Evolutionary conservation across 345 rosid genomes (phyloP), one percentile per base, ranked within the genome.

Genomic region (Streptanthus diversifolius): DNA sequence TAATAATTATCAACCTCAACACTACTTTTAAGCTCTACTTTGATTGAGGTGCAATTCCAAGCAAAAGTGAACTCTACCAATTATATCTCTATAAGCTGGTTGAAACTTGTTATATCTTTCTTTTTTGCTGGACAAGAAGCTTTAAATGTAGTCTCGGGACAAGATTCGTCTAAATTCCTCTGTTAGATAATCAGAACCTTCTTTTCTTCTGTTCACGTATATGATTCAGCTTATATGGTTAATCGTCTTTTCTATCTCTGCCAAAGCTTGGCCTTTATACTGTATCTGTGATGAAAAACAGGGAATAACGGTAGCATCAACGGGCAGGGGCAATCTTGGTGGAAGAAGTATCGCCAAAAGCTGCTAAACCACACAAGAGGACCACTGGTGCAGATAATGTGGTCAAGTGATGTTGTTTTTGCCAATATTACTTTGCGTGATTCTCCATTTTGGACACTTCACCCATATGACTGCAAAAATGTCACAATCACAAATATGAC

Each of bases 391-490:
- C 96, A 91, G 82, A 89, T 91, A 17, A 86, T 91, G 97, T 87
- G 87, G 91, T 91, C 97, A 29, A 85, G 84, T 67, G 91, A 91
- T 72, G 79, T 91, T 75, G 68, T 87, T 58, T 82, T 91, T 56
- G 82, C 89, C 24, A 89, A 89, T 39, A 86, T 91, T 56, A 91
- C 96, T 41, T 75, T 91, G 71, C 93, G 83, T 39, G 89, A 91
- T 77, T 91, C 97, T 55, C 97, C 97, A n/a, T 91, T 91, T 79
- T 91, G 97, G 96, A 91, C 97, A 5, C 88, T 91, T 70, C 97
- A 91, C 81, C 97, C 96, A 9, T 91, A 87, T 56, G 97, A 89
- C 84, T 91, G 97, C 87, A 91, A 91, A 81, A 91, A 91, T 66
- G 81, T 91, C 39, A 91, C 89, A 1, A 74, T 91, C 40, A 82